Evolutionary conservation across 371 early-diverging fungal genomes (phyloP).

Genomic region (Apophysomyces variabilis): DNA sequence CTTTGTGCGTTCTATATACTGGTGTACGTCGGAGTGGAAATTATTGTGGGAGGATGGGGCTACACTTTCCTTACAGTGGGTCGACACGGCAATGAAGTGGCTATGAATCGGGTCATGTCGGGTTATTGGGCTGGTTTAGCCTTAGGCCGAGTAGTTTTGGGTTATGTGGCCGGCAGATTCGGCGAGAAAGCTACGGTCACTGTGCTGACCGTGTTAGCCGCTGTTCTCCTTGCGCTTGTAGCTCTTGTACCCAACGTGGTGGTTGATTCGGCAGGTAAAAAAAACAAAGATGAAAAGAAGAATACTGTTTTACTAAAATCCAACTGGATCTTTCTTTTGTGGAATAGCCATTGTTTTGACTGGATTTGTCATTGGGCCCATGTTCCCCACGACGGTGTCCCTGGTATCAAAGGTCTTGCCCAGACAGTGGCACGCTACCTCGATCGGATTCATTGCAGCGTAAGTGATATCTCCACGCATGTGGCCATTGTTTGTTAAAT

Average conservation of each 20-base stretch:
- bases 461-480: slow-evolving; percentile 14
- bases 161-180: slow-evolving; percentile 31
- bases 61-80: slow-evolving; percentile 30
- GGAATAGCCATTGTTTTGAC: slow-evolving; percentile 22
- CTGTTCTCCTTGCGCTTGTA: slow-evolving; percentile 16
- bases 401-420: slow-evolving; percentile 37
- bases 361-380: slow-evolving; percentile 36
- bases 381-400: slow-evolving; percentile 38
- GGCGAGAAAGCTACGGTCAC: slow-evolving; percentile 34
- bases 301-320: not conserved
- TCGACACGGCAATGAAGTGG: slow-evolving; percentile 26
- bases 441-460: slow-evolving; percentile 43
- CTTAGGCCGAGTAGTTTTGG: slow-evolving; percentile 35
- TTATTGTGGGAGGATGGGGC: slow-evolving; percentile 40
- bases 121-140: slow-evolving; percentile 44
- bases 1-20: slow-evolving; percentile 32
- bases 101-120: slow-evolving; percentile 33
- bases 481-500: not conserved
- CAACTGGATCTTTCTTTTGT: not conserved
- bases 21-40: slow-evolving; percentile 39
- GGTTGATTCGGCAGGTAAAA: slow-evolving; percentile 29
- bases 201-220: slow-evolving; percentile 21
- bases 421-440: slow-evolving; percentile 29
- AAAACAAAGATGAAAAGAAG: not conserved
- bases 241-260: slow-evolving; percentile 18